These are phyloP conservation scores for Fusarium solani-melongenae DNA, from an alignment of 2,329 filamentous ascomycete species.

Conservation along the genomic window DNA sequence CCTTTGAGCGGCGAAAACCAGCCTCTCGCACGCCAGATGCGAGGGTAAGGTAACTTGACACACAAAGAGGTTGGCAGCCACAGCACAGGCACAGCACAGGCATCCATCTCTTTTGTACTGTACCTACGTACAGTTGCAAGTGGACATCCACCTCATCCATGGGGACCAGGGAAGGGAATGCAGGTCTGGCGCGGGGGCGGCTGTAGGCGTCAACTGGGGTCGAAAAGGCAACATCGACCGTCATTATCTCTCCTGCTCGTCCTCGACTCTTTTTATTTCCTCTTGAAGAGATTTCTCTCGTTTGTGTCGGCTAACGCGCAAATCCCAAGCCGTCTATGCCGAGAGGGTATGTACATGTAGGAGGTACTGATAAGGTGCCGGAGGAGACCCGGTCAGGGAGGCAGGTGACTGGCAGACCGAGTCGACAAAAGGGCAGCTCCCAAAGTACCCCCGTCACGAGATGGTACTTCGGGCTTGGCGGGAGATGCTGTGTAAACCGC, in stretches of 20 bases:
- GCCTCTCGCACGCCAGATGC: slow-evolving; percentile 10
- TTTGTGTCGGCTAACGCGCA: slow-evolving; percentile 30
- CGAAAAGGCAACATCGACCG: slow-evolving; percentile 34
- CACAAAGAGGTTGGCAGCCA: slow-evolving; percentile 13
- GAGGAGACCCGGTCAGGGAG: slow-evolving; percentile 32
- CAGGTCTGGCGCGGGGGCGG: slow-evolving; percentile 36
- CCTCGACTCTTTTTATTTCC: neutral
- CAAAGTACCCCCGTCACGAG: slow-evolving; percentile 22
- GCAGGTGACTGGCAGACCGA: slow-evolving; percentile 36
- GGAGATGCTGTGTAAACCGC: neutral
- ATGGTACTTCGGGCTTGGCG: slow-evolving; percentile 28
- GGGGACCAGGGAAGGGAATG: slow-evolving; percentile 24
- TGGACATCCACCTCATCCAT: neutral
- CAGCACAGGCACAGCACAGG: neutral
- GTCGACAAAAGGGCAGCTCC: slow-evolving; percentile 30
- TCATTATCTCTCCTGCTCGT: slow-evolving; percentile 25
- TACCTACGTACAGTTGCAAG: slow-evolving; percentile 2
- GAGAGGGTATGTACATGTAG: slow-evolving; percentile 23
- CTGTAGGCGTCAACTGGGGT: slow-evolving; percentile 37
- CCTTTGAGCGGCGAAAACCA: slow-evolving; percentile 10
- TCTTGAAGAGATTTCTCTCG: slow-evolving; percentile 16
- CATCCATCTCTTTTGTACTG: neutral
- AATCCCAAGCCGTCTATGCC: slow-evolving; percentile 14
- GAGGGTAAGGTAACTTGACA: slow-evolving; percentile 38
- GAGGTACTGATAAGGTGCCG: slow-evolving; percentile 44